Evolutionary conservation across 2,329 filamentous ascomycete species (phyloP).

Genomic region (Ceratocystis papillata): DNA sequence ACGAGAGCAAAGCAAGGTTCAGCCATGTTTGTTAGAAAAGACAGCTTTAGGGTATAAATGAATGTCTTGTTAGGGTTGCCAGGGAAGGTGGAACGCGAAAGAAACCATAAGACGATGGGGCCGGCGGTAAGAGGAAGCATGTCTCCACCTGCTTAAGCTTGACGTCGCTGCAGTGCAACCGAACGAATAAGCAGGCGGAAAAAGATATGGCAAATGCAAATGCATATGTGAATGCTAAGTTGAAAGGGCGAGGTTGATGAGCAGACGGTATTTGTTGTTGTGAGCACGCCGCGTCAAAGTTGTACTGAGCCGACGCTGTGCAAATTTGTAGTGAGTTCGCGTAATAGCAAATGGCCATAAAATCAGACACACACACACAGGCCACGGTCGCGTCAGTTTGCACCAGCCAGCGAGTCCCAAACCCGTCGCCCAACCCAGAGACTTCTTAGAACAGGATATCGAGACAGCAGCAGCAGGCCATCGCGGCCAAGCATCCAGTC

Average conservation of each 20-base stretch:
- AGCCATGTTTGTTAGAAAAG: neutral
- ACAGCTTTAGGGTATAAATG: neutral
- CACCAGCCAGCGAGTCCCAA: neutral
- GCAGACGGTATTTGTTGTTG: no score
- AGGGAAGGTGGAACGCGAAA: no score
- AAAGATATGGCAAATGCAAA: neutral
- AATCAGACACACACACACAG: neutral
- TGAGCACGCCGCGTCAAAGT: no score
- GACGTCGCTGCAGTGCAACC: slow-evolving; percentile 4
- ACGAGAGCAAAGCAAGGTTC: neutral
- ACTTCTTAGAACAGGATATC: slow-evolving; percentile 43
- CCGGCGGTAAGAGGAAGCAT: slow-evolving; percentile 1
- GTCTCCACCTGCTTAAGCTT: neutral
- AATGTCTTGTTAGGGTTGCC: neutral
- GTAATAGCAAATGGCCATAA: neutral
- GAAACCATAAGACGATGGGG: neutral
- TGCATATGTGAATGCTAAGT: neutral
- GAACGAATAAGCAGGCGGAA: neutral
- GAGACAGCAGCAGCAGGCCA: slow-evolving; percentile 50
- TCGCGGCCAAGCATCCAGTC: slow-evolving; percentile 39
- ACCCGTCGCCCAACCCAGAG: neutral
- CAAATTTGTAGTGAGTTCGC: neutral
- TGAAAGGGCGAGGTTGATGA: neutral
- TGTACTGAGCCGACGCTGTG: no score
- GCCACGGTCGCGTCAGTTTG: neutral